Base-by-base conservation (phyloP, 2,329 filamentous ascomycete species). In the Periconia sp. region DNA sequence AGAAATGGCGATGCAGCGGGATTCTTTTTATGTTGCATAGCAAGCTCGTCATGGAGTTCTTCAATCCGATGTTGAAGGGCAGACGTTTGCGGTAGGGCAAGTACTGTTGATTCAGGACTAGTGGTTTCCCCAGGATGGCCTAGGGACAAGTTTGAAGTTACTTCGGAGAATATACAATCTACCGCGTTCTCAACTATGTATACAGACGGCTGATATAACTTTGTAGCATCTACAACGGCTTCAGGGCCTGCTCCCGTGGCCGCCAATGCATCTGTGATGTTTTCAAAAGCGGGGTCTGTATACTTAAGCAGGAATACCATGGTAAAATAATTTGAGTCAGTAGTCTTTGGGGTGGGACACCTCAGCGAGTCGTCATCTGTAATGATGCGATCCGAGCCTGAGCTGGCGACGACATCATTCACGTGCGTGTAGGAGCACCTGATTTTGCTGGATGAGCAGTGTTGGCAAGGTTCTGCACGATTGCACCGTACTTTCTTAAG, bases 241-340 rank as follows among this genome's bases (percentile, higher is more conserved):
- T 37, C 29, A 4, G 25, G 32, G 25, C 40, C 35, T 1, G 40
- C 41, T 36, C n/a, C 31, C 34, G 39, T 25, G 13, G 33, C 21
- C 5, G 42, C 40, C 21, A 52, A 47, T 11, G 44, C 45, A 28
- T 45, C 38, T 11, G 35, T 22, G n/a, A 50, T 34, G 5, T 35
- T 40, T 8, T 46, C 46, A 16, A 35, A 36, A 4, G 9, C 18
- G 2, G 52, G 49, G n/a, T 55, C 46, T 11, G 52, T 52, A 15
- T 52, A 52, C 16, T 40, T 35, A 17, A 43, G 17, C n/a, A 55
- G 18, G 13, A 55, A 55, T 1, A 41, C 36, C 7, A 52, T 38
- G 8, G 48, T n/a, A n/a, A n/a, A n/a, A n/a, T n/a, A n/a, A n/a
- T n/a, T n/a, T n/a, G n/a, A n/a, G n/a, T n/a, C n/a, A n/a, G n/a